Evolutionary conservation across 1,139 yeast species (phyloP), one percentile per base, ranked within the genome.

Genomic region (Pichia sp.): DNA sequence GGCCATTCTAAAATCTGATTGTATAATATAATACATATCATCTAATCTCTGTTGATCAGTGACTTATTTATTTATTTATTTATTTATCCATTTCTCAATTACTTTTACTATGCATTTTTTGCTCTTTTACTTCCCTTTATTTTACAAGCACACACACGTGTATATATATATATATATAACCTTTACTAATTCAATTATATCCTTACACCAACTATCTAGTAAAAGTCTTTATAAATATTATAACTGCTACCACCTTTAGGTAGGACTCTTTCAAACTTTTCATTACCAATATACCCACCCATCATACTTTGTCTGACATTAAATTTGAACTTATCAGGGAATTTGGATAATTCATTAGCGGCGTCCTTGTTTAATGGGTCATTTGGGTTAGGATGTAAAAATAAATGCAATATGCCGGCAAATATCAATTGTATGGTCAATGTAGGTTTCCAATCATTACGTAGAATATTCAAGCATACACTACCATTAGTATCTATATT

Each of bases 401-500:
- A 88, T 55, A 92, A 72, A 62, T 85, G 89, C 61, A 89, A 80
- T 52, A 92, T 72, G 0, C 98, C 98, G 45, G 90, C 83, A 56
- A 90, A 73, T 23, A 92, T 81, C 7, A 92, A 75, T 63, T 85
- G 88, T 61, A 92, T 70, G 54, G 84, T 86, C 57, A 92, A 73
- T 2, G 89, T 96, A 0, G 98, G 97, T 32, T 92, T 82, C 98
- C 98, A 92, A 65, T 90, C 97, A 65, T 89, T 96, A 55, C 97
- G 71, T 52, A 92, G 71, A 40, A 92, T 89, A 63, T 92, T 90
- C 52, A 92, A 73, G 62, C 98, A 92, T 25, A 92, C 86, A 61
- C 89, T 90, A 1, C 98, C 98, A 43, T 85, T 84, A 25, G 80
- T 64, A 64, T 90, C 97, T 54, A 90, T 90, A 61, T 92, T 92